Evolutionary conservation across 148 eudicot species (phyloP), one percentile per base, ranked within the genome.

Genomic region (Limonium bicolor): DNA sequence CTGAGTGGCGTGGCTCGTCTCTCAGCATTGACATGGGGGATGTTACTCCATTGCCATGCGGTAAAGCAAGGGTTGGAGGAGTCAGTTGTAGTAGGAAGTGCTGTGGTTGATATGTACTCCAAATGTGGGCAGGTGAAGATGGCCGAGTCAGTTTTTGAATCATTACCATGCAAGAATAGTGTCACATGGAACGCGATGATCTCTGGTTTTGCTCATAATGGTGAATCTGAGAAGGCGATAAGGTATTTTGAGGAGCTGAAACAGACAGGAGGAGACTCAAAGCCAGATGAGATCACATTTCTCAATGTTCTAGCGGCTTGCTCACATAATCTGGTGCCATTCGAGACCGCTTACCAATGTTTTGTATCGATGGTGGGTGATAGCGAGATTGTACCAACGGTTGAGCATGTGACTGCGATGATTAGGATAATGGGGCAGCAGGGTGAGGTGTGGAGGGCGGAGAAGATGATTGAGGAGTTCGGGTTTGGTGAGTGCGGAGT

Each of bases 181-280:
- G 69, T 86, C 17, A 73, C 88, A 30, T 86, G 96, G 96, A 78
- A 79, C 33, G 54, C 88, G 1, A 48, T 82, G 42, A 66, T 86
- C 7, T 78, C 85, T 6, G 86, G 96, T n/a, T 72, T 73, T 56
- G 94, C 96, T 27, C 88, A 73, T 41, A 82, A 76, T 54, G 85
- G 88, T 4, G 57, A 69, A 46, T 63, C 72, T 1, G 18, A 19
- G 17, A 74, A 63, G 71, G 86, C 71, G 57, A 48, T 87, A 9
- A 41, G 58, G 50, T 63, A 73, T 25, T 76, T 63, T 14, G 80
- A 82, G 63, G 52, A 56, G 54, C 27, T 87, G 53, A 68, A 65
- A 27, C 46, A 35, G 42, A n/a, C n/a, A n/a, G 56, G n/a, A 46
- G 68, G 45, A 29, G 58, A 69, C 32, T 46, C 74, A 32, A 55